Conservation (phyloP, 1,284 basidiomycete species). For the Termitomyces sp. region DNA sequence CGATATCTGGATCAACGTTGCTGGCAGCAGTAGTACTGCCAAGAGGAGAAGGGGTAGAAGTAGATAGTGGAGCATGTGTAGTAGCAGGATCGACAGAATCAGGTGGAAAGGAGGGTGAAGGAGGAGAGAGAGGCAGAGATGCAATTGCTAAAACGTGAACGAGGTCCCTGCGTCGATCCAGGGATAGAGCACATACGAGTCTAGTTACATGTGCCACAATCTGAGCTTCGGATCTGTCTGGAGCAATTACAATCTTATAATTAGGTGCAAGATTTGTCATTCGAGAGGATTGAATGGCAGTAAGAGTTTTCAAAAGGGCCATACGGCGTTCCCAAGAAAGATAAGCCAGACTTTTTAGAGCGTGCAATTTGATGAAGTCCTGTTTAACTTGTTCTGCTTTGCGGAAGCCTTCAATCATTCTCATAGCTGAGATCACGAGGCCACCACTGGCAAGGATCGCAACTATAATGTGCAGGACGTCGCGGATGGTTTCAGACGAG, state of each 20-base stretch:
- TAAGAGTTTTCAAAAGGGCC: background rate
- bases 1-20: background rate
- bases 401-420: background rate
- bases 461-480: background rate
- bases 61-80: background rate
- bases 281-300: background rate
- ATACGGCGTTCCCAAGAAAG: constrained; percentile 1
- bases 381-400: constrained; percentile 3
- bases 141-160: background rate
- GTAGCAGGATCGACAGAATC: background rate
- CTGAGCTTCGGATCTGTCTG: background rate
- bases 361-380: background rate
- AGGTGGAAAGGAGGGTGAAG: background rate
- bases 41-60: background rate
- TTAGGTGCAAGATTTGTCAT: background rate
- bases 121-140: background rate
- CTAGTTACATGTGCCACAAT: background rate
- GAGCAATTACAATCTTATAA: background rate
- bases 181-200: background rate
- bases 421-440: background rate
- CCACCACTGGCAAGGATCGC: background rate
- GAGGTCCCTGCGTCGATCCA: background rate
- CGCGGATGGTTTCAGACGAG: background rate
- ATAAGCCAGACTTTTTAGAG: background rate
- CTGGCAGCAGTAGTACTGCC: background rate